phyloP scores from a whole-genome alignment of 139 green algal genomes.

The Limnomonas spitsbergensis region DNA sequence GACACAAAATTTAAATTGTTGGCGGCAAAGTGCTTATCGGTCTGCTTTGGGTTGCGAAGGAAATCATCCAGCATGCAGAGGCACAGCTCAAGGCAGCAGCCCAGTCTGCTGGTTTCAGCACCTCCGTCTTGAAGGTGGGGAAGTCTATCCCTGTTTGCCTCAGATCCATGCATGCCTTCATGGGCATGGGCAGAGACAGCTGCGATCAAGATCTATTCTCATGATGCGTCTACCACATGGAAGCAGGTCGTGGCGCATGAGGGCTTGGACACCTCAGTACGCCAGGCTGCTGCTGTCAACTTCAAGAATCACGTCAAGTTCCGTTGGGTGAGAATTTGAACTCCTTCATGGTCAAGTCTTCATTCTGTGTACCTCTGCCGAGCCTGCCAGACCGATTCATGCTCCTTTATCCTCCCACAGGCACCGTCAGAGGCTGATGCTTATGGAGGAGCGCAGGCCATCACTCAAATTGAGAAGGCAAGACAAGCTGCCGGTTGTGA shows the following conservation, averaged over 20 bases:
- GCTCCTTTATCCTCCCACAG: slow-evolving; percentile 30
- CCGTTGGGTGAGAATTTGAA: slow-evolving; percentile 67
- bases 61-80: slow-evolving; percentile 77
- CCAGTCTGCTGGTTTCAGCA: slow-evolving; percentile 66
- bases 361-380: too few species aligned
- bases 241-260: slow-evolving; percentile 65
- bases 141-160: too few species aligned
- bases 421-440: slow-evolving; percentile 43
- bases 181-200: not conserved
- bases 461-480: slow-evolving; percentile 42
- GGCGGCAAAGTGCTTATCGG: too few species aligned
- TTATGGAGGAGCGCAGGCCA: slow-evolving; percentile 37
- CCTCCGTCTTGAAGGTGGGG: slow-evolving; percentile 74
- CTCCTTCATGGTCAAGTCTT: too few species aligned
- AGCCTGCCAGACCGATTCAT: too few species aligned
- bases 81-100: slow-evolving; percentile 64
- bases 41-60: too few species aligned
- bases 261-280: slow-evolving; percentile 59
- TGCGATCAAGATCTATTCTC: too few species aligned
- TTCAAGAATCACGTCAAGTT: slow-evolving; percentile 98
- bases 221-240: too few species aligned
- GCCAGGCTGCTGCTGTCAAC: slow-evolving; percentile 87
- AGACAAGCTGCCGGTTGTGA: too few species aligned
- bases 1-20: too few species aligned
- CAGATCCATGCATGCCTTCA: too few species aligned